Conservation (phyloP, 805 yeast genomes). For the Candida jianshihensis region DNA sequence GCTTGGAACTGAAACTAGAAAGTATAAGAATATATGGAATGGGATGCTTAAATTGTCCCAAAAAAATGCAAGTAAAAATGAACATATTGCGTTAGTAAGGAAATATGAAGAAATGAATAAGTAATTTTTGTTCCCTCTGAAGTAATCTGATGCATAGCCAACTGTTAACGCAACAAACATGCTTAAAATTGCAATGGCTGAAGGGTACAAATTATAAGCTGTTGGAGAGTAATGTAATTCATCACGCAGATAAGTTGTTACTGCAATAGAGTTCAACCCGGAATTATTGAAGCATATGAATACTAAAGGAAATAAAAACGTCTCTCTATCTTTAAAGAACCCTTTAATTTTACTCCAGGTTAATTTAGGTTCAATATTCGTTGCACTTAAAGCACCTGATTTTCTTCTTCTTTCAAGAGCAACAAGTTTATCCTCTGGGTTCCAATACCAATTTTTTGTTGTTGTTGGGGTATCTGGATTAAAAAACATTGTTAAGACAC, state of each 20-base stretch:
- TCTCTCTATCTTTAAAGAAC: slow-evolving; percentile 38
- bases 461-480: slow-evolving; percentile 40
- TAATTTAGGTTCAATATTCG: slow-evolving; percentile 24
- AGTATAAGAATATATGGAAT: slow-evolving; percentile 42
- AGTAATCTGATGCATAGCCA: slow-evolving; percentile 30
- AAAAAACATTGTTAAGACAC: slow-evolving; percentile 32
- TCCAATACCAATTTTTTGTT: slow-evolving; percentile 30
- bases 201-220: slow-evolving; percentile 33
- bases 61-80: slow-evolving; percentile 38
- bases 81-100: slow-evolving; percentile 34
- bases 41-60: slow-evolving; percentile 31
- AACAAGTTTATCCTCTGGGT: slow-evolving; percentile 21
- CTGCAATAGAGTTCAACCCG: slow-evolving; percentile 30
- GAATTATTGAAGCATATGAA: slow-evolving; percentile 11
- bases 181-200: slow-evolving; percentile 28
- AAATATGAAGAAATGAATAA: slow-evolving; percentile 33
- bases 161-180: slow-evolving; percentile 28
- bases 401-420: slow-evolving; percentile 37
- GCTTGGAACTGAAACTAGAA: slow-evolving; percentile 39
- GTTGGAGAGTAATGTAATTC: slow-evolving; percentile 25
- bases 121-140: slow-evolving; percentile 31
- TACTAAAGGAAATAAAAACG: slow-evolving; percentile 32
- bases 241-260: slow-evolving; percentile 36
- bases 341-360: slow-evolving; percentile 30
- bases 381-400: slow-evolving; percentile 31